Conservation (phyloP, 495 filamentous ascomycete genomes). For the Aspergillus nidulans region DNA sequence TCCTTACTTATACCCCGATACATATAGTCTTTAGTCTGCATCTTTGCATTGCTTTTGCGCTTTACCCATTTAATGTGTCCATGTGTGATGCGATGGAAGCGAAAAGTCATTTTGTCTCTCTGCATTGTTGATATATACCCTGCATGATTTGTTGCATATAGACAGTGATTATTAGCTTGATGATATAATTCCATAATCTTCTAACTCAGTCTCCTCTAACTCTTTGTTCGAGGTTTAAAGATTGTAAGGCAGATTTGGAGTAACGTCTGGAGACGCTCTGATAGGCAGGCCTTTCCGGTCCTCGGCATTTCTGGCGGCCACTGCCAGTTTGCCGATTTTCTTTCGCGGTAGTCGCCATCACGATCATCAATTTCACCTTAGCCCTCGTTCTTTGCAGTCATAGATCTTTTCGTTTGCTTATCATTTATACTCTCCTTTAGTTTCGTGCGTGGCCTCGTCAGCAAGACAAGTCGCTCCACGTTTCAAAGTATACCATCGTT, state of each 20-base stretch:
- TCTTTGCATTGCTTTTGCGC: slow-evolving; percentile 5
- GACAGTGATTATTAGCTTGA: slow-evolving; percentile 7
- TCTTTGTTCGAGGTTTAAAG: neutral
- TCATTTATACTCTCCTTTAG: neutral
- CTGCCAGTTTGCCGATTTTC: neutral
- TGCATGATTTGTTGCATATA: slow-evolving; percentile 18
- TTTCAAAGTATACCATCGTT: neutral
- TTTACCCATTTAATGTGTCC: slow-evolving; percentile 7
- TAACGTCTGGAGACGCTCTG: neutral
- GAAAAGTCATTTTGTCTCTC: slow-evolving; percentile 8
- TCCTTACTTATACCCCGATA: slow-evolving; percentile 2
- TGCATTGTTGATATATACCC: slow-evolving; percentile 27
- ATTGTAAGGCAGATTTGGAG: neutral
- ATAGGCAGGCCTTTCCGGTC: slow-evolving; percentile 17
- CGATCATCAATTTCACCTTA: neutral
- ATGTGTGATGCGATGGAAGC: slow-evolving; percentile 16
- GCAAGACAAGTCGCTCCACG: neutral
- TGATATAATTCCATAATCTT: neutral
- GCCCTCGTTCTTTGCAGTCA: neutral
- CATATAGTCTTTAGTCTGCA: slow-evolving; percentile 24
- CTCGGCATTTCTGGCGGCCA: slow-evolving; percentile 12
- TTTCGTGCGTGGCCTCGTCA: neutral
- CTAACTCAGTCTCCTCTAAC: neutral
- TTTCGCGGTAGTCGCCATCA: slow-evolving; percentile 1
- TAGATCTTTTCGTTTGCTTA: neutral